Evolutionary conservation across 129 eudicot genomes (phyloP).

Genomic region (Flaveria trinervia): DNA sequence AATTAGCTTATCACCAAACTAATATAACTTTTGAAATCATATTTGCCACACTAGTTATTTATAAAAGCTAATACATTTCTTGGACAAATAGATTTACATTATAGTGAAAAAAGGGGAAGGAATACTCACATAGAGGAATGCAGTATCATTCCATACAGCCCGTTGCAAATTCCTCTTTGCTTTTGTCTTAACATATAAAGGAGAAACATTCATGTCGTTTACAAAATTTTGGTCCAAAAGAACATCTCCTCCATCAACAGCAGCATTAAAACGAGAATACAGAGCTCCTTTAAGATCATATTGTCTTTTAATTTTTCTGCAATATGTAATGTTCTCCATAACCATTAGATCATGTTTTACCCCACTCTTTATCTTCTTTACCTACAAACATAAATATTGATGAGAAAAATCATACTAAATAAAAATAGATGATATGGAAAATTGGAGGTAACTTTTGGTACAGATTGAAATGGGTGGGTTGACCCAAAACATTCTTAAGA

Average conservation of each 20-base stretch:
- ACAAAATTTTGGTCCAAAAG: constrained; percentile 92
- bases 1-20: not conserved
- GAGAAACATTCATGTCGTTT: constrained; percentile 82
- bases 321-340: constrained; percentile 88
- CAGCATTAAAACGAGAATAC: constrained; percentile 61
- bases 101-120: not conserved
- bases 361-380: constrained; percentile 58
- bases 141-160: constrained; percentile 91
- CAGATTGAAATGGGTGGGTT: not conserved
- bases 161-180: constrained; percentile 75
- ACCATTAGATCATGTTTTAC: constrained; percentile 79
- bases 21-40: not conserved
- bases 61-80: not conserved
- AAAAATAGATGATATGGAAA: not conserved
- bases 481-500: not conserved
- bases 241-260: constrained; percentile 78
- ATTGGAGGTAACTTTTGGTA: not conserved
- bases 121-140: constrained; percentile 81
- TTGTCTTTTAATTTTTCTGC: constrained; percentile 58
- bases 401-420: not conserved
- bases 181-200: constrained; percentile 64
- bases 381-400: constrained; percentile 46
- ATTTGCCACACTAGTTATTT: not conserved
- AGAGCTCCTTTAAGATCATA: constrained; percentile 95
- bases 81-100: not conserved